phyloP scores from a whole-genome alignment of 2,329 filamentous ascomycete species.

The Raffaelea albimanens region DNA sequence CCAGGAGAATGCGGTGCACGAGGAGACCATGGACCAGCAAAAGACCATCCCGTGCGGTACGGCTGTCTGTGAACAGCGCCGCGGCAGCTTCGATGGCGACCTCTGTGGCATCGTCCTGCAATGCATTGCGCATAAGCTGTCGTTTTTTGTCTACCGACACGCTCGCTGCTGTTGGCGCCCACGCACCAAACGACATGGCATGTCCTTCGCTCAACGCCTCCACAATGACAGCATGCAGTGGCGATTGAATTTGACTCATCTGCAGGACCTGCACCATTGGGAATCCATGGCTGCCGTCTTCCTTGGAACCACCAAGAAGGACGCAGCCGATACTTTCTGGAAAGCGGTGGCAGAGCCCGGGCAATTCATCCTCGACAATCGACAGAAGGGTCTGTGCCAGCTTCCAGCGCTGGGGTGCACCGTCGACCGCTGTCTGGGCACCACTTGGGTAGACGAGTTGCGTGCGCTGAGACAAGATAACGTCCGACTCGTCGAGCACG shows the following conservation, averaged over 20 bases:
- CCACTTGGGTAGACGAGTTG: conserved; percentile 51
- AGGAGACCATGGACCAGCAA: conserved; percentile 56
- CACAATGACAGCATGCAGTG: neutral
- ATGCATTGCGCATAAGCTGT: neutral
- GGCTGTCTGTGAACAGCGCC: neutral
- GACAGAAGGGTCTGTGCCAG: conserved; percentile 29
- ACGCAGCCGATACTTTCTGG: conserved; percentile 38
- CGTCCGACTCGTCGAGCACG: conserved; percentile 55
- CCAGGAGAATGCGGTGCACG: conserved; percentile 47
- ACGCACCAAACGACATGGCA: neutral
- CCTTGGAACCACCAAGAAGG: conserved; percentile 16
- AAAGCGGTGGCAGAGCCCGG: conserved; percentile 25
- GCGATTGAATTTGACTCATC: conserved; percentile 16
- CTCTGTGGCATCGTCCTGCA: neutral
- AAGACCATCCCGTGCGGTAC: conserved; percentile 17
- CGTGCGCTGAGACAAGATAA: conserved; percentile 41
- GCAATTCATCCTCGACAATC: conserved; percentile 28
- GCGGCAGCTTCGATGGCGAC: neutral
- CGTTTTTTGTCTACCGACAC: neutral
- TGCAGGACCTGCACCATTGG: conserved; percentile 49
- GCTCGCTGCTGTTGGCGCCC: neutral
- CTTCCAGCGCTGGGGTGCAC: conserved; percentile 42
- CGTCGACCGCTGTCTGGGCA: conserved; percentile 36
- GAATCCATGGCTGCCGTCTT: conserved; percentile 26
- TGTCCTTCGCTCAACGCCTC: neutral